Evolutionary conservation across 1,139 yeast genomes (phyloP).

Genomic region (Geotrichum histeridarum): DNA sequence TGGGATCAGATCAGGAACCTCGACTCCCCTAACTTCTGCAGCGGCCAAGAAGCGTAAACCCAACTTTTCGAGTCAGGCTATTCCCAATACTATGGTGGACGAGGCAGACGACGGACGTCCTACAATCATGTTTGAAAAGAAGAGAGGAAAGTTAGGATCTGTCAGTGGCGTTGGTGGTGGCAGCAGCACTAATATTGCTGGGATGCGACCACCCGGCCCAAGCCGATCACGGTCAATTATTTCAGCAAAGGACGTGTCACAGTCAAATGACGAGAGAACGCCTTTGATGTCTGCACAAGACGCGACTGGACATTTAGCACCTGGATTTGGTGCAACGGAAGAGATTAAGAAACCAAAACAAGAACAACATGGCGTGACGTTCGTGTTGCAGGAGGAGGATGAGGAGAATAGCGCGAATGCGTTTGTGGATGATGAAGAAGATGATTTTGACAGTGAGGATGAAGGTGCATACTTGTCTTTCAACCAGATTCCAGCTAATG

Average conservation of each 20-base stretch:
- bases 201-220: constrained; percentile 4
- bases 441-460: constrained; percentile 13
- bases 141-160: background rate
- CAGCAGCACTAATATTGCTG: constrained; percentile 12
- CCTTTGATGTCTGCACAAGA: background rate
- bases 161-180: constrained; percentile 1
- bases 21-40: constrained; percentile 1
- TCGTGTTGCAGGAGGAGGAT: background rate
- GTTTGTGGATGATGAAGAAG: constrained; percentile 1
- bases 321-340: constrained; percentile 5
- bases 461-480: constrained; percentile 46
- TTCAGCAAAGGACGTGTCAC: background rate
- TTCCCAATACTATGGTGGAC: constrained; percentile 66
- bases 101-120: constrained; percentile 55
- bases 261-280: background rate
- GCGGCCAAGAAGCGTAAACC: constrained; percentile 40
- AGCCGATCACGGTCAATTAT: background rate
- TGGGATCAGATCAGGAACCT: background rate
- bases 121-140: constrained; percentile 46
- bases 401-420: background rate
- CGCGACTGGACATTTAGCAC: background rate
- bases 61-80: constrained; percentile 70
- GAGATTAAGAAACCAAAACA: background rate
- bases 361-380: background rate
- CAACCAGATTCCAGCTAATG: constrained; percentile 82